phyloP scores from a whole-genome alignment of 2,329 filamentous ascomycete species.

The Paraphoma sp. region DNA sequence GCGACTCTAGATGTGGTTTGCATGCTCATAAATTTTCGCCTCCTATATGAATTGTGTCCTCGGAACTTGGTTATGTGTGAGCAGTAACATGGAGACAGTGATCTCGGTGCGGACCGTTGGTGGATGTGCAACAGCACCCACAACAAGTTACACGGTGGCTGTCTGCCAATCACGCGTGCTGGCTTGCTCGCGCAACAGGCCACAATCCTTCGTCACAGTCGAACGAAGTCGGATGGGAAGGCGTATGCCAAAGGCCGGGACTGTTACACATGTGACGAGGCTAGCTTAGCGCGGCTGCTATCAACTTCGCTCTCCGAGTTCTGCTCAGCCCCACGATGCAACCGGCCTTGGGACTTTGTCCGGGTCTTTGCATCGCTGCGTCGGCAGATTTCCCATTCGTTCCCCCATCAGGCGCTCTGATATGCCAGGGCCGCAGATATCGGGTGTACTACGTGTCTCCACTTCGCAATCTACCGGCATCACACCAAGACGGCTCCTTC shows the following conservation, averaged over 20 bases:
- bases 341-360: too few species aligned
- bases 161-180: slow-evolving; percentile 11
- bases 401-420: neutral
- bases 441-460: slow-evolving; percentile 1
- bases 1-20: neutral
- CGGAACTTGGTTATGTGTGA: neutral
- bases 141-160: neutral
- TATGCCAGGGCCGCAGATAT: neutral
- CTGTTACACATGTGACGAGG: neutral
- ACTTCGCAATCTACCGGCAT: slow-evolving; percentile 8
- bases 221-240: too few species aligned
- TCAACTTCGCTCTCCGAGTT: neutral
- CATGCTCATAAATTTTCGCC: neutral
- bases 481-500: neutral
- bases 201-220: neutral
- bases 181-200: slow-evolving; percentile 1
- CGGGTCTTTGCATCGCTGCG: too few species aligned
- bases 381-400: neutral
- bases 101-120: slow-evolving; percentile 4
- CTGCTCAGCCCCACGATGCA: too few species aligned
- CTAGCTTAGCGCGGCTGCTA: neutral
- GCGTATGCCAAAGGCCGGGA: too few species aligned
- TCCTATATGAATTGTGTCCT: too few species aligned
- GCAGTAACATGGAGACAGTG: neutral
- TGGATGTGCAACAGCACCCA: slow-evolving; percentile 2